Percentiles rank a stretch among this genome's conserved stretches.
Evolutionary conservation across 2,329 filamentous ascomycete species (phyloP).

Genomic region (Phyllosticta paracitricarpa): DNA sequence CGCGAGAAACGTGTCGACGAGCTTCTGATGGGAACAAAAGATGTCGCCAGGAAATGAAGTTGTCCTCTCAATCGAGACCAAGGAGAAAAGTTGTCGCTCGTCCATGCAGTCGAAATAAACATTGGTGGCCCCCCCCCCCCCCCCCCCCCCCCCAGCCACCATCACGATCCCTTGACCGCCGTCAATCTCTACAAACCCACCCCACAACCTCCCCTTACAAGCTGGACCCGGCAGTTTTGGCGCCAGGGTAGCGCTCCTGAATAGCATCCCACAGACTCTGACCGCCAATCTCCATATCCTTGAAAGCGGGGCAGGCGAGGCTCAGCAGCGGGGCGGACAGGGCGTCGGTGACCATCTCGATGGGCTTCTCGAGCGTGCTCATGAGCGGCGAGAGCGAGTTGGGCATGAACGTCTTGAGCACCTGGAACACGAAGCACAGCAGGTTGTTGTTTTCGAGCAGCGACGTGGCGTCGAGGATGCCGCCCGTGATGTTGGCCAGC

Average conservation of each 20-base stretch:
- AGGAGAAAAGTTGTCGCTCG: neutral
- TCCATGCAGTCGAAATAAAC: neutral
- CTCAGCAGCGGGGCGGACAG: constrained; percentile 16
- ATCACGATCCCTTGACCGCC: neutral
- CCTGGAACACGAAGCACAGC: constrained; percentile 26
- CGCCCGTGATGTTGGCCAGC: constrained; percentile 33
- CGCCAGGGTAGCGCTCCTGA: constrained; percentile 3
- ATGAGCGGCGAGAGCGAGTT: constrained; percentile 24
- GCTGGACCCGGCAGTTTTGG: neutral
- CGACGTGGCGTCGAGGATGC: constrained; percentile 24
- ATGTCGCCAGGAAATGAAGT: neutral
- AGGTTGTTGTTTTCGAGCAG: constrained; percentile 32
- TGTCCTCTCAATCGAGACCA: neutral
- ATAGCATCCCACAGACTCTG: constrained; percentile 6
- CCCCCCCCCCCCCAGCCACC: neutral
- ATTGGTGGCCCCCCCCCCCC: neutral
- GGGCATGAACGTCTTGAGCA: constrained; percentile 25
- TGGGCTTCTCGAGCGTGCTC: constrained; percentile 16
- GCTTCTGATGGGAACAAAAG: neutral
- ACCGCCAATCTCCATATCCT: constrained; percentile 13
- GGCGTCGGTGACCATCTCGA: constrained; percentile 15
- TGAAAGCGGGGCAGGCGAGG: constrained; percentile 19
- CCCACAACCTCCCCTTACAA: neutral
- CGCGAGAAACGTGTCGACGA: neutral
- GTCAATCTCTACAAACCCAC: neutral